Evolutionary conservation across 257 asterid genomes (phyloP).

Genomic region (Lycium barbarum): DNA sequence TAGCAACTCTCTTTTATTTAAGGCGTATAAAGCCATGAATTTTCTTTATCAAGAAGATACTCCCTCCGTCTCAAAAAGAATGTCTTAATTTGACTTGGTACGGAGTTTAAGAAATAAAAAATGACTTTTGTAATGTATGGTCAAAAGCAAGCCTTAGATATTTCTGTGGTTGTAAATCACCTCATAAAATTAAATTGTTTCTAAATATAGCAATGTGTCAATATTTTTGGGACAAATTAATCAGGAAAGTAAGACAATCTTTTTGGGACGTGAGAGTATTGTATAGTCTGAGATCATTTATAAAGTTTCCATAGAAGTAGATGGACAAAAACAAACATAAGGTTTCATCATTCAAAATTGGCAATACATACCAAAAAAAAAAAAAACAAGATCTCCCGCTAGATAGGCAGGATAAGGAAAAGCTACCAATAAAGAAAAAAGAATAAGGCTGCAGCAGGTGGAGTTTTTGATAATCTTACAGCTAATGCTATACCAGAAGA

Average conservation of each 20-base stretch:
- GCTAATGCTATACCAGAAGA: slow-evolving; percentile 50
- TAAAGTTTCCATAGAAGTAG: background rate
- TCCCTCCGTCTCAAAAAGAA: no score
- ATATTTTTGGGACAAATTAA: no score
- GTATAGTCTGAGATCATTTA: background rate
- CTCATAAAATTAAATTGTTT: no score
- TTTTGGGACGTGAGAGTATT: background rate
- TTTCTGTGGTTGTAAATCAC: no score
- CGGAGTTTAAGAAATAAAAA: no score
- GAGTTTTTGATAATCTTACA: slow-evolving; percentile 44
- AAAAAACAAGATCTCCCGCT: slow-evolving; percentile 44
- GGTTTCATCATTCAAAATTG: slow-evolving; percentile 55
- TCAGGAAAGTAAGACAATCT: no score
- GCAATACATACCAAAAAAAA: slow-evolving; percentile 40
- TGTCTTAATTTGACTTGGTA: no score
- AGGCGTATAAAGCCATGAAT: background rate
- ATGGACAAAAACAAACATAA: slow-evolving; percentile 35
- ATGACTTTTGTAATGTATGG: no score
- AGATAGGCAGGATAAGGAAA: slow-evolving; percentile 43
- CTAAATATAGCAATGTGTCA: no score
- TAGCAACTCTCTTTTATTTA: background rate
- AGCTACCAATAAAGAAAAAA: slow-evolving; percentile 46
- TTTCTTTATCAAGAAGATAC: background rate
- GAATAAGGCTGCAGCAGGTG: slow-evolving; percentile 56
- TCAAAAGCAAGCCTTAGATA: no score